Percentiles rank a stretch among this genome's conserved stretches.
phyloP scores from a whole-genome alignment of 148 eudicot species.

The Rhododendron mucronatum region DNA sequence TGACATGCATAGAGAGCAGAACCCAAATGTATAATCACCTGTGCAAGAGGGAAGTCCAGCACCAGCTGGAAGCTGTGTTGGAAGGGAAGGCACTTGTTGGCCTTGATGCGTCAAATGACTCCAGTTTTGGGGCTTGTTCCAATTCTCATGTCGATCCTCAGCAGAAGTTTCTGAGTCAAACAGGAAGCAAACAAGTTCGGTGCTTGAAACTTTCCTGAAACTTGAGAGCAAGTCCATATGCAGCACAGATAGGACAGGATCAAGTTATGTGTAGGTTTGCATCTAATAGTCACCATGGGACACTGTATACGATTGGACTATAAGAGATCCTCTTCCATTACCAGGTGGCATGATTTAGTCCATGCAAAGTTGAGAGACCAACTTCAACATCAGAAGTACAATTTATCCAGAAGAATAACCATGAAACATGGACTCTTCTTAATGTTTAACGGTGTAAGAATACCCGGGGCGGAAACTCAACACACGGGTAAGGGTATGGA shows the following conservation, averaged over 20 bases:
- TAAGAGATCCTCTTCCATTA: neutral
- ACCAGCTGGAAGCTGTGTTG: conserved; percentile 69
- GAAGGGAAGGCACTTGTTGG: conserved; percentile 37
- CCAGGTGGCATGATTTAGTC: neutral
- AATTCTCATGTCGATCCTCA: conserved; percentile 42
- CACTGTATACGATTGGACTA: neutral
- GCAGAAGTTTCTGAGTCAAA: conserved; percentile 42
- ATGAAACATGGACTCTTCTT: neutral
- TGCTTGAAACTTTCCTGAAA: conserved; percentile 3
- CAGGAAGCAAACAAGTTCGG: neutral
- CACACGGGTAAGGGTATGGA: neutral
- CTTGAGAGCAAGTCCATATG: neutral
- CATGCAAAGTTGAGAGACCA: neutral
- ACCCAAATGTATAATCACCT: conserved; percentile 31
- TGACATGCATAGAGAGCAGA: neutral
- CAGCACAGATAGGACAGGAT: neutral
- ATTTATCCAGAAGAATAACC: neutral
- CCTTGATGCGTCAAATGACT: conserved; percentile 38
- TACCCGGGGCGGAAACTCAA: neutral
- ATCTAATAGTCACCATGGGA: neutral
- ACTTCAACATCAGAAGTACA: neutral
- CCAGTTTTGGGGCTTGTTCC: conserved; percentile 45
- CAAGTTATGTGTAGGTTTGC: neutral
- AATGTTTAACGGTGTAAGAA: neutral
- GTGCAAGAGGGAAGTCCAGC: conserved; percentile 78